phyloP scores from a whole-genome alignment of 2,329 filamentous ascomycete species.

The Neofusicoccum laricinum region DNA sequence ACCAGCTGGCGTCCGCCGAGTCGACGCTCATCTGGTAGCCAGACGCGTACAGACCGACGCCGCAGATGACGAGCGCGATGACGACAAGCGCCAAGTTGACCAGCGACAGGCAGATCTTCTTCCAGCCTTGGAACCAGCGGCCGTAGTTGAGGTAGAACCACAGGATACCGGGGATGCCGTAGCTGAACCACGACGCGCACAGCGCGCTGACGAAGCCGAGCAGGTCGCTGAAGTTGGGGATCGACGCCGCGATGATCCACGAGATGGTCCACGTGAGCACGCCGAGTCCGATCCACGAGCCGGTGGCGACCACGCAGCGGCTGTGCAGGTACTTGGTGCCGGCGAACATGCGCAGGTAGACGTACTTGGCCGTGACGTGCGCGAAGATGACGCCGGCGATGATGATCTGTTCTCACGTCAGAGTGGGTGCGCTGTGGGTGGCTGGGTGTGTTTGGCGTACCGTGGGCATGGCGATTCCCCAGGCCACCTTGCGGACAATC shows the following conservation, averaged over 20 bases:
- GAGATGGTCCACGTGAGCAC: constrained; percentile 61
- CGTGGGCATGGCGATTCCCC: constrained; percentile 67
- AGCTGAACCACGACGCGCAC: constrained; percentile 68
- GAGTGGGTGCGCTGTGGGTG: background rate
- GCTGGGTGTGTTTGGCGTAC: background rate
- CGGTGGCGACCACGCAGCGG: constrained; percentile 38
- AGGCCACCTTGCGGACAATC: constrained; percentile 65
- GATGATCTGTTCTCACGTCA: constrained; percentile 47
- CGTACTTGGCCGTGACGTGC: constrained; percentile 65
- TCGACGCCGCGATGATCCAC: constrained; percentile 67
- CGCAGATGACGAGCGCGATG: constrained; percentile 32
- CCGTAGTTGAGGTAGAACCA: constrained; percentile 43
- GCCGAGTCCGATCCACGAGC: constrained; percentile 30
- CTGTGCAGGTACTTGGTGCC: constrained; percentile 41
- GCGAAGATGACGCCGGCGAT: constrained; percentile 71
- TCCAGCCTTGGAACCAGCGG: constrained; percentile 36
- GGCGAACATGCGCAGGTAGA: constrained; percentile 61
- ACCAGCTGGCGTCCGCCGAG: constrained; percentile 7
- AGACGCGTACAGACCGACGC: constrained; percentile 42
- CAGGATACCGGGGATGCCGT: constrained; percentile 38
- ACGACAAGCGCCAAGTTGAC: constrained; percentile 28
- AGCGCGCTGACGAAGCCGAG: constrained; percentile 62
- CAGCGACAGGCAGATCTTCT: constrained; percentile 32
- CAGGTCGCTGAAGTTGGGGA: constrained; percentile 68
- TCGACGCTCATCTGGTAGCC: constrained; percentile 10